A percentile compares a stretch with the other conserved stretches of the same genome.
phyloP scores from a whole-genome alignment of 805 yeast genomes.

The Wickerhamiella spandovensis region DNA sequence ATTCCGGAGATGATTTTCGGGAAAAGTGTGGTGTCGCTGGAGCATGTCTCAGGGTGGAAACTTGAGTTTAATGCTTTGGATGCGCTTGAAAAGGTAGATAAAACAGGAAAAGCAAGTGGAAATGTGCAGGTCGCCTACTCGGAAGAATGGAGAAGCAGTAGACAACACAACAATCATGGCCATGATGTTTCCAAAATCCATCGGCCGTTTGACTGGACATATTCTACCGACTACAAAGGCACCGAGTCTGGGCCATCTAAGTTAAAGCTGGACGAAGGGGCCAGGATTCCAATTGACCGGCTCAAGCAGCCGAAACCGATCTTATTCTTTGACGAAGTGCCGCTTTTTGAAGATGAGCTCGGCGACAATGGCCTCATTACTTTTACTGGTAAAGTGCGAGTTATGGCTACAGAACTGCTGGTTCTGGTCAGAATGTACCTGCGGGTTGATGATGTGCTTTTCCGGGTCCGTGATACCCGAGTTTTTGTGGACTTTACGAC shows the following conservation, averaged over 20 bases:
- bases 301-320: constrained; percentile 71
- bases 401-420: constrained; percentile 70
- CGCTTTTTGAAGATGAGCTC: constrained; percentile 84
- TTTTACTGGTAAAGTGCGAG: constrained; percentile 66
- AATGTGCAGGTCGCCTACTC: constrained; percentile 70
- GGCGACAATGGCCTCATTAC: constrained; percentile 92
- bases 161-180: constrained; percentile 24
- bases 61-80: constrained; percentile 65
- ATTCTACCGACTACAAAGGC: constrained; percentile 70
- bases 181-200: constrained; percentile 45
- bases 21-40: constrained; percentile 49
- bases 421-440: constrained; percentile 66
- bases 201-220: constrained; percentile 95
- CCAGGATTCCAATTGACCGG: constrained; percentile 53
- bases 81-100: constrained; percentile 50
- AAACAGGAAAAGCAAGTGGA: constrained; percentile 33
- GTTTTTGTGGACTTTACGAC: constrained; percentile 64
- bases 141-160: constrained; percentile 52
- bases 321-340: constrained; percentile 75
- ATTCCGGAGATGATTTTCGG: constrained; percentile 98
- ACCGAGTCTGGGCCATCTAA: constrained; percentile 3
- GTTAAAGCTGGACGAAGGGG: constrained; percentile 10
- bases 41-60: constrained; percentile 30
- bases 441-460: constrained; percentile 79
- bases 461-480: constrained; percentile 75